Conservation (phyloP, 352 stramenopile genomes). For the Pythium biforme region DNA sequence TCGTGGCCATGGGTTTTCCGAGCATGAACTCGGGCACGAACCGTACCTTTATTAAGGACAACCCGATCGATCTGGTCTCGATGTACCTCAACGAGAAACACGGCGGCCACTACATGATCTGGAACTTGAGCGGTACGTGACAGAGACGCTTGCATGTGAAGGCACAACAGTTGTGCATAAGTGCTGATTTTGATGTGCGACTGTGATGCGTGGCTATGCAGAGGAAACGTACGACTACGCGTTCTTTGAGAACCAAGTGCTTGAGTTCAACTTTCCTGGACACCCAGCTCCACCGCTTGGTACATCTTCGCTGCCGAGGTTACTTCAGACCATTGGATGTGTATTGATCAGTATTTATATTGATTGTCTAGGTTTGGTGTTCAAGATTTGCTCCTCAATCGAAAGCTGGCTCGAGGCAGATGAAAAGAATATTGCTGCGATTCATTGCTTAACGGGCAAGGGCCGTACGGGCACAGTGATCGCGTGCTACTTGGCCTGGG, state of each 20-base stretch:
- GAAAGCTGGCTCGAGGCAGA: conserved; percentile 97
- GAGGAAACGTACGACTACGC: conserved; percentile 96
- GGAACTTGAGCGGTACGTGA: conserved; percentile 91
- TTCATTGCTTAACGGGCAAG: conserved; percentile 97
- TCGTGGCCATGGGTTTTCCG: conserved; percentile 92
- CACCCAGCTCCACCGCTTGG: conserved; percentile 95
- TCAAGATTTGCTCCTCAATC: conserved; percentile 97
- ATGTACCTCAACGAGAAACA: conserved; percentile 95
- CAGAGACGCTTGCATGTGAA: background rate
- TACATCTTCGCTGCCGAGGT: conserved; percentile 10
- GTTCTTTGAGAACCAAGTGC: conserved; percentile 95
- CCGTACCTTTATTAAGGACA: conserved; percentile 76
- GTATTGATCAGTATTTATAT: background rate
- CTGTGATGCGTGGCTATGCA: conserved; percentile 18
- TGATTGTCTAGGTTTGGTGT: conserved; percentile 73
- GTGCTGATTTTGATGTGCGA: background rate
- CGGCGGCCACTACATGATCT: conserved; percentile 96
- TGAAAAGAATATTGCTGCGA: conserved; percentile 93
- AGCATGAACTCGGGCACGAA: conserved; percentile 83
- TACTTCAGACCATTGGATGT: background rate
- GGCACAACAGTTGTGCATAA: background rate
- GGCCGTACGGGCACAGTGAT: conserved; percentile 94
- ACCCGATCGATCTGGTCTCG: conserved; percentile 89
- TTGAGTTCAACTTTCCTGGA: conserved; percentile 97
- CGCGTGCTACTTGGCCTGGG: conserved; percentile 96